Base-by-base conservation (phyloP, 2,329 filamentous ascomycete genomes). In the Nigrospora osmanthi region DNA sequence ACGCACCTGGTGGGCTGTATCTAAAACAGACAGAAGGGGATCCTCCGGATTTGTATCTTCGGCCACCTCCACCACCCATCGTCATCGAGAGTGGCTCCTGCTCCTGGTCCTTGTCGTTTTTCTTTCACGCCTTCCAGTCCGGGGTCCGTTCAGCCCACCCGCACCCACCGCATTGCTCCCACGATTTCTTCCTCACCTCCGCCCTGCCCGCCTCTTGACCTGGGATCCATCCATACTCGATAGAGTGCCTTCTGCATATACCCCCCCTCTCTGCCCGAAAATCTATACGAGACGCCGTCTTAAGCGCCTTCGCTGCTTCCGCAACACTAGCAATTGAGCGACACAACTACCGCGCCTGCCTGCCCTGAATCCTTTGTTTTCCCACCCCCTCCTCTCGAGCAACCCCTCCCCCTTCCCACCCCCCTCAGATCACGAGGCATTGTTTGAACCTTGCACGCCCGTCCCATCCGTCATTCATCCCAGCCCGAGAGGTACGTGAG, bases 1-100 rank as follows among this genome's bases (percentile, higher is more conserved):
- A 42, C 33, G 40, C 40, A 42, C 35, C 23, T 42, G 28, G 33
- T 36, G 40, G 40, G 40, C n/a, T 36, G 40, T 30, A 42, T 42
- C 40, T 42, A 42, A 42, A 42, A 42, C 40, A 31, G 35, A 30
- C 34, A 16, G 13, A 35, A 35, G 13, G 6, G 13, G 14, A n/a
- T 14, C 34, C 34, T n/a, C 39, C 34, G 39, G 19, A 41, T 41
- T 41, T 33, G 16, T 34, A 19, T 41, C 39, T 40, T 33, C 31
- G 31, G 39, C 39, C 30, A 32, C 38, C 38, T 17, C 33, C 30
- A 40, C 38, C 38, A 16, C 30, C 31, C 38, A 40, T 40, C 38
- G 38, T 40, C 38, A 33, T 33, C 17, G 38, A 15, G 17, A 13
- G 31, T 34, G 12, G 13, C 30, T 11, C n/a, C 39, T 10, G 14